phyloP scores from a whole-genome alignment of 306 rosid species.

The Ziziphus jujuba region DNA sequence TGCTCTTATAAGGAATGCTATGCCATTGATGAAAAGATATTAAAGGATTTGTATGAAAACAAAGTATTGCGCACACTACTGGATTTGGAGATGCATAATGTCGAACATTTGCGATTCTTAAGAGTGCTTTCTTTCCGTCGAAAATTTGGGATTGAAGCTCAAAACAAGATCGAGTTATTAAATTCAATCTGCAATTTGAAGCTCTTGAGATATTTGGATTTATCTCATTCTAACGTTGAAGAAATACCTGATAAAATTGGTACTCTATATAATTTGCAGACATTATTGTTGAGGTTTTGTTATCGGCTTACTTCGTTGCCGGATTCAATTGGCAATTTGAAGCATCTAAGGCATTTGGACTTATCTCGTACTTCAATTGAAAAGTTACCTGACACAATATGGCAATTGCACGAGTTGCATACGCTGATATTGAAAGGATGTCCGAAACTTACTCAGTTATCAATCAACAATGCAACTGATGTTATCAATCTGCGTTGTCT shows the following conservation, averaged over 20 bases:
- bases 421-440: conserved; percentile 1
- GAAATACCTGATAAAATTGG: neutral
- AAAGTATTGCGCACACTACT: no score
- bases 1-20: no score
- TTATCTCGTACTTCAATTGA: neutral
- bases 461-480: conserved; percentile 1
- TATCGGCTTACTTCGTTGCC: neutral
- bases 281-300: neutral
- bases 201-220: conserved; percentile 4
- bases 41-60: no score
- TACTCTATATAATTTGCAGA: conserved; percentile 24
- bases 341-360: conserved; percentile 3
- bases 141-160: no score
- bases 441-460: neutral
- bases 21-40: no score
- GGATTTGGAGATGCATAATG: no score
- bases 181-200: no score
- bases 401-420: conserved; percentile 15
- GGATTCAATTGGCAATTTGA: neutral
- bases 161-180: no score
- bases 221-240: neutral
- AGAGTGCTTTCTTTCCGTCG: no score
- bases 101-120: no score
- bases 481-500: conserved; percentile 6
- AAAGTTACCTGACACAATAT: conserved; percentile 1